phyloP scores from a whole-genome alignment of 768 basidiomycete species.

The Phallus indusiatus region DNA sequence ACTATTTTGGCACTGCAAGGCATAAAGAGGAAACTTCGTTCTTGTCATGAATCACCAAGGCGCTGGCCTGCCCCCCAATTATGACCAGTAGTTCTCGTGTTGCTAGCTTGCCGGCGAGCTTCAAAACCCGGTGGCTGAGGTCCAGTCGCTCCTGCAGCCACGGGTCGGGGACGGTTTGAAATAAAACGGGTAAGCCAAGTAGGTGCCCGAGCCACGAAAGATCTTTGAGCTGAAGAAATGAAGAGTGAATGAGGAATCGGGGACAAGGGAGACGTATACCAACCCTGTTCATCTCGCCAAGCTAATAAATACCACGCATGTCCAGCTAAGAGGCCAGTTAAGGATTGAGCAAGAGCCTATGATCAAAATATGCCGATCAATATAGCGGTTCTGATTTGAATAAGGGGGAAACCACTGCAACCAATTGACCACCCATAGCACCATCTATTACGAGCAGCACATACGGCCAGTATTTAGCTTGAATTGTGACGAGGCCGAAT shows the following conservation, averaged over 20 bases:
- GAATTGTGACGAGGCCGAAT: constrained; percentile 71
- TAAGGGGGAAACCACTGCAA: neutral
- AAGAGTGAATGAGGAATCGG: neutral
- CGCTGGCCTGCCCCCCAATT: constrained; percentile 49
- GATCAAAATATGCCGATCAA: constrained; percentile 14
- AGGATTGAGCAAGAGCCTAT: constrained; percentile 38
- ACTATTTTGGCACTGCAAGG: neutral
- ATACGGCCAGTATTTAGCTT: constrained; percentile 65
- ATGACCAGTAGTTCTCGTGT: constrained; percentile 24
- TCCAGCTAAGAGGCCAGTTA: constrained; percentile 68
- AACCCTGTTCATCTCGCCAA: constrained; percentile 10
- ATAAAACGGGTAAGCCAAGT: constrained; percentile 45
- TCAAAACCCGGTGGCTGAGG: constrained; percentile 22
- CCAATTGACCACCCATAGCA: constrained; percentile 43
- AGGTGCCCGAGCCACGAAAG: constrained; percentile 40
- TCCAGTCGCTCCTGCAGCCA: constrained; percentile 17
- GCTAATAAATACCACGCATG: constrained; percentile 60
- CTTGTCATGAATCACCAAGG: constrained; percentile 25
- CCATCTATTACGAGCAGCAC: constrained; percentile 65
- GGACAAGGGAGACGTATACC: neutral
- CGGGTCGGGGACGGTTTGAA: constrained; percentile 22
- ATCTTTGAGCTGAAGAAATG: neutral
- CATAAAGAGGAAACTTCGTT: neutral
- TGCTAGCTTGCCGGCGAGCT: constrained; percentile 25
- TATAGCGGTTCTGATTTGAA: neutral